A percentile compares a stretch with the other conserved stretches of the same genome.
Evolutionary conservation across 164 flowering plant species (phyloP).

Genomic region (Liquidambar formosana): DNA sequence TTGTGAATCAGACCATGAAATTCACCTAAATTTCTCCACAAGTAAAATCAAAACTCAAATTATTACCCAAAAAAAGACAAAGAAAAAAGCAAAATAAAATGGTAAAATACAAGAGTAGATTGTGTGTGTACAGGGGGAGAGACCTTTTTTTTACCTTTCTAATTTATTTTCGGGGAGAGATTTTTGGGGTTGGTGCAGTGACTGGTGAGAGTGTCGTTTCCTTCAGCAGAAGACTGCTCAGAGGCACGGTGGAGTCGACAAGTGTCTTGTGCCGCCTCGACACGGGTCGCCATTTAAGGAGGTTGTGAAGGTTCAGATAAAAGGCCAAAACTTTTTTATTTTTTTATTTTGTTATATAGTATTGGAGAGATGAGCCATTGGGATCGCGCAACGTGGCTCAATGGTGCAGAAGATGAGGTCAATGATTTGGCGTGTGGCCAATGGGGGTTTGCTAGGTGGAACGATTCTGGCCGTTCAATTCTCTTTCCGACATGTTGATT

Average conservation of each 20-base stretch:
- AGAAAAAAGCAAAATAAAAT: background rate
- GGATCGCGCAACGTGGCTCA: slow-evolving; percentile 33
- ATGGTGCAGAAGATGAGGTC: background rate
- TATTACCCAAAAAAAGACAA: background rate
- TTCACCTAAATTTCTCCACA: background rate
- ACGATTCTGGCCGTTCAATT: slow-evolving; percentile 10
- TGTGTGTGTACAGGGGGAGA: too few species aligned
- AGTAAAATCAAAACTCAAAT: background rate
- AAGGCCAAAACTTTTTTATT: background rate
- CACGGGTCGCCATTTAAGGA: slow-evolving; percentile 34
- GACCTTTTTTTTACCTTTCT: background rate
- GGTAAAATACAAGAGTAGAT: slow-evolving; percentile 11
- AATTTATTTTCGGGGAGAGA: too few species aligned
- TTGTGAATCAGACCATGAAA: background rate
- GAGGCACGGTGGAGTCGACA: slow-evolving; percentile 41
- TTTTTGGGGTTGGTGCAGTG: background rate
- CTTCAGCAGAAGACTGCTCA: background rate
- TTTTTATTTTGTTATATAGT: background rate
- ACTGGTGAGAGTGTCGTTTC: slow-evolving; percentile 22
- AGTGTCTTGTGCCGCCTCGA: slow-evolving; percentile 41
- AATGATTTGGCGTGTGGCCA: slow-evolving; percentile 19
- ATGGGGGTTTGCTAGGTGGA: slow-evolving; percentile 14
- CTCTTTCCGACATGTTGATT: slow-evolving; percentile 15
- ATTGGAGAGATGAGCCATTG: background rate
- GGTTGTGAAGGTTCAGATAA: background rate